Evolutionary conservation across 2,329 filamentous ascomycete species (phyloP).

Genomic region (Elsinoe arachidis): DNA sequence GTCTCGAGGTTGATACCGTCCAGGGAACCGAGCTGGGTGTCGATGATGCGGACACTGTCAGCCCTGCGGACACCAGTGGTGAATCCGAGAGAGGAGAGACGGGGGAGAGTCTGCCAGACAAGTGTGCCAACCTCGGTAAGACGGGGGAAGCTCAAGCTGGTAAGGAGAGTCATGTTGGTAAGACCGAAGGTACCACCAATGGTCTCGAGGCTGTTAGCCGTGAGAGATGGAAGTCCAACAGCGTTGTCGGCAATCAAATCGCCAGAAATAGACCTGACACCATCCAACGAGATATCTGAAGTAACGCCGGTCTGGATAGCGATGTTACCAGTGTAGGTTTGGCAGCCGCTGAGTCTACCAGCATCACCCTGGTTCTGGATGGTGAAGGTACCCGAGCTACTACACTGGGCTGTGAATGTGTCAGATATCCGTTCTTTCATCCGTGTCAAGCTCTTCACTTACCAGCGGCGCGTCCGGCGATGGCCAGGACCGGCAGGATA

Average conservation of each 20-base stretch:
- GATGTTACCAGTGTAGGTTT: constrained; percentile 60
- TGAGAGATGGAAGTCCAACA: constrained; percentile 56
- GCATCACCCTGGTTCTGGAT: constrained; percentile 55
- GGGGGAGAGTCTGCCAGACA: constrained; percentile 62
- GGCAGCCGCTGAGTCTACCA: constrained; percentile 52
- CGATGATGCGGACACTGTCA: constrained; percentile 62
- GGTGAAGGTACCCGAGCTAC: constrained; percentile 41
- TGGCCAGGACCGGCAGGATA: constrained; percentile 48
- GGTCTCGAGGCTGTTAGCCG: constrained; percentile 50
- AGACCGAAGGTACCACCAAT: constrained; percentile 67
- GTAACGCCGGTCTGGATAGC: constrained; percentile 50
- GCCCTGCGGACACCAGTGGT: constrained; percentile 58
- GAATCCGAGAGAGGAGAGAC: constrained; percentile 52
- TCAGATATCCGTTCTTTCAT: constrained; percentile 2
- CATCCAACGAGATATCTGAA: constrained; percentile 53
- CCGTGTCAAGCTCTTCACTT: constrained; percentile 21
- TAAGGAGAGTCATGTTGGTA: constrained; percentile 59
- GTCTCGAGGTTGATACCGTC: constrained; percentile 70
- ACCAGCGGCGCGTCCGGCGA: constrained; percentile 45
- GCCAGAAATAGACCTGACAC: constrained; percentile 52
- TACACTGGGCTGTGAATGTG: constrained; percentile 29
- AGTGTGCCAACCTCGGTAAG: constrained; percentile 61
- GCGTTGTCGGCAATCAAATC: constrained; percentile 44
- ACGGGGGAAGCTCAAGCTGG: constrained; percentile 54
- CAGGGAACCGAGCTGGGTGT: constrained; percentile 74